Conservation (phyloP, 495 filamentous ascomycete genomes). For the Corynascus novoguineensis region DNA sequence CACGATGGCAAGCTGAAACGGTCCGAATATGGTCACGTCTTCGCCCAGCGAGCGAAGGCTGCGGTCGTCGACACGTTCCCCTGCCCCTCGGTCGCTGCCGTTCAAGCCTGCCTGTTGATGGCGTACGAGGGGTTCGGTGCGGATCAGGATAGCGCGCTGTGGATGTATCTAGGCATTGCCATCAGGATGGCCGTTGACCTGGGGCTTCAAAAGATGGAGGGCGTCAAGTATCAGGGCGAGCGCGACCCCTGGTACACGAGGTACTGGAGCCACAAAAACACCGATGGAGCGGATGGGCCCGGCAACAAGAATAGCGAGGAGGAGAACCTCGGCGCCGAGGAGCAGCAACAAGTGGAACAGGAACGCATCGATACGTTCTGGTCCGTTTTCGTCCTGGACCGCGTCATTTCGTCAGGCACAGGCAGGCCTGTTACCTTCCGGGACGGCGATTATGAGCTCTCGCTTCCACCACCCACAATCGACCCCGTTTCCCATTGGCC, state of each 20-base stretch:
- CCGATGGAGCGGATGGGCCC: slow-evolving; percentile 27
- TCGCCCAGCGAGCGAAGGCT: slow-evolving; percentile 70
- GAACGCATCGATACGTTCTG: slow-evolving; percentile 80
- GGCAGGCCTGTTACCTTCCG: slow-evolving; percentile 73
- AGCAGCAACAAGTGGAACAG: slow-evolving; percentile 56
- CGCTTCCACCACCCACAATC: slow-evolving; percentile 57
- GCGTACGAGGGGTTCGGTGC: slow-evolving; percentile 83
- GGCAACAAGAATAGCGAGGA: slow-evolving; percentile 37
- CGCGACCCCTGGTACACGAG: slow-evolving; percentile 45
- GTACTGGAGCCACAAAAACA: slow-evolving; percentile 31
- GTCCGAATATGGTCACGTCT: slow-evolving; percentile 63
- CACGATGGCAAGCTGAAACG: slow-evolving; percentile 49
- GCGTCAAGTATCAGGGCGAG: slow-evolving; percentile 62
- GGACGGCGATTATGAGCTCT: slow-evolving; percentile 74
- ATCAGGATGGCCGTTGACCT: slow-evolving; percentile 85
- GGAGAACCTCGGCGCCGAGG: slow-evolving; percentile 42
- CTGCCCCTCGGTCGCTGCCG: slow-evolving; percentile 70
- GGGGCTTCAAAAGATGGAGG: slow-evolving; percentile 72
- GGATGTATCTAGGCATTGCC: slow-evolving; percentile 83
- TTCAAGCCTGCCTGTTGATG: slow-evolving; percentile 73
- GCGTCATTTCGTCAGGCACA: slow-evolving; percentile 79
- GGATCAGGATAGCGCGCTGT: slow-evolving; percentile 78
- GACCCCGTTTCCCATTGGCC: slow-evolving; percentile 62
- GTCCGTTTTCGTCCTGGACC: slow-evolving; percentile 79
- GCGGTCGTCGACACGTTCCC: slow-evolving; percentile 70